Evolutionary conservation across 2,329 filamentous ascomycete species (phyloP).

Genomic region (Penicillium digitatum): DNA sequence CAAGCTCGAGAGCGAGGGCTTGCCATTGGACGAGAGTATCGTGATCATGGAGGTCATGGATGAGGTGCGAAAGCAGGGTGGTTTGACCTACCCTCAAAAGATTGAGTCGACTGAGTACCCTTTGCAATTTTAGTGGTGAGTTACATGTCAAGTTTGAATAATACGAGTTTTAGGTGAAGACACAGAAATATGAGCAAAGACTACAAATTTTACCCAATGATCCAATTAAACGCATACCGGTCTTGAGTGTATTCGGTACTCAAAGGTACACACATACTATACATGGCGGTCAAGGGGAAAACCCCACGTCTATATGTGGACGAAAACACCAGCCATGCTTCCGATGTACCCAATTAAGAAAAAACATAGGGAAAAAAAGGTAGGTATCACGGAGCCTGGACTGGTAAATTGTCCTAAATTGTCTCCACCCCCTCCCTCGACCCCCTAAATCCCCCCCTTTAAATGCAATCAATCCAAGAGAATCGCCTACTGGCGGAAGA

Average conservation of each 20-base stretch:
- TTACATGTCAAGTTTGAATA: background rate
- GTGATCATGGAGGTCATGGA: conserved; percentile 81
- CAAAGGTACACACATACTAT: conserved; percentile 29
- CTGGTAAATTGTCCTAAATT: conserved; percentile 10
- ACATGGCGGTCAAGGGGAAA: conserved; percentile 27
- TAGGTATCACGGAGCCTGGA: conserved; percentile 11
- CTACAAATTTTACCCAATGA: background rate
- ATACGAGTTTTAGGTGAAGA: background rate
- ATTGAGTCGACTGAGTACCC: conserved; percentile 61
- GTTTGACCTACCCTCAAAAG: conserved; percentile 59
- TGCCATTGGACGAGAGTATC: conserved; percentile 73
- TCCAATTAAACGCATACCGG: conserved; percentile 5
- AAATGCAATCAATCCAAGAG: conserved; percentile 42
- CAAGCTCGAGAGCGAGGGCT: conserved; percentile 65
- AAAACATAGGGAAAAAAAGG: conserved; percentile 22
- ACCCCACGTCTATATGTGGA: conserved; percentile 24
- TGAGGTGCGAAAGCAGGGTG: conserved; percentile 61
- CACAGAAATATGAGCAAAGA: background rate
- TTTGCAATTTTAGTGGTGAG: conserved; percentile 35
- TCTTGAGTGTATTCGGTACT: conserved; percentile 19
- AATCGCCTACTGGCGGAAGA: conserved; percentile 62
- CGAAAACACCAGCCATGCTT: conserved; percentile 15
- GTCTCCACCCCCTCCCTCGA: no score
- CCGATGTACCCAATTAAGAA: conserved; percentile 14
- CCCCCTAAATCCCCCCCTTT: conserved; percentile 42